Evolutionary conservation across 169 alveolate genomes (phyloP).

Genomic region (Plasmodium cynomolgi): DNA sequence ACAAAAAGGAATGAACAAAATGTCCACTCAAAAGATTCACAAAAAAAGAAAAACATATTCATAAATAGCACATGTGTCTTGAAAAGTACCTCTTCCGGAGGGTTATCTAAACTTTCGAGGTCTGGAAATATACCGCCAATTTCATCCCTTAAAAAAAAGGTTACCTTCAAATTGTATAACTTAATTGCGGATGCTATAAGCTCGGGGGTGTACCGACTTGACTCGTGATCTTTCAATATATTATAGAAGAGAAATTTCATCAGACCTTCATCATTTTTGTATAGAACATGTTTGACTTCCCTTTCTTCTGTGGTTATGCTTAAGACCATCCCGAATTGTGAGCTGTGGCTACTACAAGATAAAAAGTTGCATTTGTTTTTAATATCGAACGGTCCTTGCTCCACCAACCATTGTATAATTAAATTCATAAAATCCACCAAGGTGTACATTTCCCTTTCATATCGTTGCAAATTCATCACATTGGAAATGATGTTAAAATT

Average conservation of each 20-base stretch:
- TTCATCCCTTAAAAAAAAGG: conserved; percentile 19
- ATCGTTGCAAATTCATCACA: conserved; percentile 58
- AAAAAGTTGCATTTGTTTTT: conserved; percentile 26
- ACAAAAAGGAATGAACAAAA: neutral
- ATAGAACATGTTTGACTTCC: conserved; percentile 9
- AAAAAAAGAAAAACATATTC: neutral
- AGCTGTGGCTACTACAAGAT: neutral
- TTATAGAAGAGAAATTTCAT: conserved; percentile 31
- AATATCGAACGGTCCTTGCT: neutral
- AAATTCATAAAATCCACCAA: conserved; percentile 6
- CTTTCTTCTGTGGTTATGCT: neutral
- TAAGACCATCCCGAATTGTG: conserved; percentile 24
- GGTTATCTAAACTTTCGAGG: neutral
- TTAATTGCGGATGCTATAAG: conserved; percentile 27
- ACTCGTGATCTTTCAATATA: conserved; percentile 19
- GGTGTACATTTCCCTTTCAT: conserved; percentile 38
- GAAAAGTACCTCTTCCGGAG: conserved; percentile 7
- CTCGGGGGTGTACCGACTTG: conserved; percentile 15
- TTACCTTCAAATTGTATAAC: conserved; percentile 6
- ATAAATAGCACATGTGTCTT: neutral
- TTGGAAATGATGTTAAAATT: conserved; percentile 51
- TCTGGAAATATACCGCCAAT: conserved; percentile 14
- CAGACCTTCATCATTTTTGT: conserved; percentile 41
- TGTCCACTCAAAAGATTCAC: neutral
- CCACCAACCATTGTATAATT: conserved; percentile 28